Base-by-base conservation (phyloP, 768 basidiomycete genomes). In the Tephrocybe sp. region DNA sequence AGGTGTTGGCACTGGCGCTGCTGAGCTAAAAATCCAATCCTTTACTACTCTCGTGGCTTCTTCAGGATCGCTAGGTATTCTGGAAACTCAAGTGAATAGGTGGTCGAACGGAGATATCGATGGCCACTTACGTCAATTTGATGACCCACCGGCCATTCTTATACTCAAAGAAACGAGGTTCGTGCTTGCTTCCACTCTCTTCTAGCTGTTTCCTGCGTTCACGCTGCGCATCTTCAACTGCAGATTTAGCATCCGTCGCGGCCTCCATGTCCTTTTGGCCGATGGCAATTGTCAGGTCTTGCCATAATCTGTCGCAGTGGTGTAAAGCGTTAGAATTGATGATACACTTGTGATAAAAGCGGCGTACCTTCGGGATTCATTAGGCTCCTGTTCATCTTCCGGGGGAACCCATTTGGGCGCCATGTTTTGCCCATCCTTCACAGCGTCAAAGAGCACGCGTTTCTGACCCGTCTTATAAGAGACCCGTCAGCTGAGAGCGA, bases 181-280 rank as follows among this genome's bases (percentile, higher is more conserved):
- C 70, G 58, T 88, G 84, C 43, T 69, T 70, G 55, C 80, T 74
- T 4, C 89, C 90, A 16, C 65, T 78, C 60, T 88, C 88, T 50
- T 94, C 94, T 53, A 88, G 75, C 63, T 71, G 70, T 61, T 77
- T 81, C 31, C 91, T 82, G 47, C 78, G 67, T 58, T 97, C 93
- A 41, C 97, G 77, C 69, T 98, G 94, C 21, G 83, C 83, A 55
- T 95, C 93, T 70, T 99, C 97, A 1, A 99, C 90, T 11, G 77
- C 76, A 2, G 82, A 80, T 75, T 99, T 99, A 41, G 92, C 91
- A 22, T 79, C 80, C 3, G 94, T 97, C 19, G 97, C 97, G 10
- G 82, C 85, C 58, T 94, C 91, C 92, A 98, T 95, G 65, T 99
- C 93, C 61, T 87, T 91, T 25, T 74, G 74, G 24, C 76, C 64